Evolutionary conservation across 148 eudicot genomes (phyloP).

Genomic region (Pharnaceum exiguum): DNA sequence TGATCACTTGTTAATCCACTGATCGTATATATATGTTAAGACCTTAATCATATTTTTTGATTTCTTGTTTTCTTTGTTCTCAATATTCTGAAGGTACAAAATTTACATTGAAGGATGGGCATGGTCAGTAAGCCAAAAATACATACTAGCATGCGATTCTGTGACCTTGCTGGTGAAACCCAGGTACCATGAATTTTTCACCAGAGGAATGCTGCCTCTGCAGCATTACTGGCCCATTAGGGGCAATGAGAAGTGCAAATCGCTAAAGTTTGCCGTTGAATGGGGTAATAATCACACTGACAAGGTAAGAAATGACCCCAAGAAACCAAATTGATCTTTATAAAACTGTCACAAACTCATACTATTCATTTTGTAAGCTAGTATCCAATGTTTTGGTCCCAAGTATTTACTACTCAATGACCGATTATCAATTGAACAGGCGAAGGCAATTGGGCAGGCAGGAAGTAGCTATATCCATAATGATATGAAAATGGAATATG

Average conservation of each 20-base stretch:
- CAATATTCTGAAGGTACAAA: slow-evolving; percentile 32
- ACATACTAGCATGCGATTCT: slow-evolving; percentile 56
- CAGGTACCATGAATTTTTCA: slow-evolving; percentile 33
- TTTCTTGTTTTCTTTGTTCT: background rate
- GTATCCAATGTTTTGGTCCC: background rate
- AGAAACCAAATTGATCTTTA: too few species aligned
- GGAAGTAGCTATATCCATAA: slow-evolving; percentile 39
- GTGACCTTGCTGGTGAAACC: slow-evolving; percentile 48
- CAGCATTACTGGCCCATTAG: slow-evolving; percentile 59
- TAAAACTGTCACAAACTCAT: too few species aligned
- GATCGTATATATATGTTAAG: background rate
- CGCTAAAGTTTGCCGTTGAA: slow-evolving; percentile 58
- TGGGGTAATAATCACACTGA: slow-evolving; percentile 59
- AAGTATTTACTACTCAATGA: background rate
- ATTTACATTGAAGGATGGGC: slow-evolving; percentile 70
- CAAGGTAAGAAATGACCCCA: too few species aligned
- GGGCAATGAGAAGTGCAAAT: slow-evolving; percentile 34
- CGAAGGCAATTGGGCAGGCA: slow-evolving; percentile 35
- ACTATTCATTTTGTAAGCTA: too few species aligned
- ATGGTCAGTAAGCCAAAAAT: slow-evolving; percentile 67
- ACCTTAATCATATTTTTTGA: background rate
- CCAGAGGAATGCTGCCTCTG: slow-evolving; percentile 42
- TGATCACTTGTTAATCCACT: background rate
- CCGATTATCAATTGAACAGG: slow-evolving; percentile 22
- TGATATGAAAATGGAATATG: slow-evolving; percentile 40